A percentile compares a stretch with the other conserved stretches of the same genome.
phyloP scores from a whole-genome alignment of 2,329 filamentous ascomycete species.

The Aspergillus piperis region DNA sequence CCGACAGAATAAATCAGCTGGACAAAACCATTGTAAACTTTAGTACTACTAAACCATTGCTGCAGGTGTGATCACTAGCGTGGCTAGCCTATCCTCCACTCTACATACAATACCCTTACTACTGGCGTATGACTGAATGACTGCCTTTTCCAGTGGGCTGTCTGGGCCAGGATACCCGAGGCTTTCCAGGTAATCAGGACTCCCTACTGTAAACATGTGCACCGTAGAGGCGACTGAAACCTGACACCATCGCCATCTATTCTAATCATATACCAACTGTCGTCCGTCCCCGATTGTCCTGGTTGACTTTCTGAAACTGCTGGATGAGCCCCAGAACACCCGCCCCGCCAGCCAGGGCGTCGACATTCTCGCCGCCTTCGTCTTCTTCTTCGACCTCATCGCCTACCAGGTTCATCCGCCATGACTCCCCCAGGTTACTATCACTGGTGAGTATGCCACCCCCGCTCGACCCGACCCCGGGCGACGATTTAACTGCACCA shows the following conservation, averaged over 20 bases:
- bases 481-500: slow-evolving; percentile 18
- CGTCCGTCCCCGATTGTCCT: slow-evolving; percentile 40
- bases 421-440: slow-evolving; percentile 60
- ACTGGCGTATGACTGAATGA: too few relatives aligned
- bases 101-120: too few relatives aligned
- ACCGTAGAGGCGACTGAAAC: not conserved
- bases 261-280: slow-evolving; percentile 35
- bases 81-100: too few relatives aligned
- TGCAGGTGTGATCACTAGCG: too few relatives aligned
- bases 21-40: too few relatives aligned
- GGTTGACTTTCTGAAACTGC: slow-evolving; percentile 64
- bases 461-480: slow-evolving; percentile 36
- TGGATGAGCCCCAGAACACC: slow-evolving; percentile 67
- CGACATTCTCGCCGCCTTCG: slow-evolving; percentile 50
- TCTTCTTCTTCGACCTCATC: slow-evolving; percentile 43
- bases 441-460: slow-evolving; percentile 47
- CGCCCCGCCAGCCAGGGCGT: slow-evolving; percentile 49
- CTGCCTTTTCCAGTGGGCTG: too few relatives aligned
- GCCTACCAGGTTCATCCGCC: slow-evolving; percentile 48
- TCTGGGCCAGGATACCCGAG: not conserved
- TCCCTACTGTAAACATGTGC: not conserved
- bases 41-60: too few relatives aligned
- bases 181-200: not conserved
- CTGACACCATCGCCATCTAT: not conserved
- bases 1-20: too few relatives aligned